phyloP scores from a whole-genome alignment of 2,329 filamentous ascomycete species.

The Trichoderma sp. region DNA sequence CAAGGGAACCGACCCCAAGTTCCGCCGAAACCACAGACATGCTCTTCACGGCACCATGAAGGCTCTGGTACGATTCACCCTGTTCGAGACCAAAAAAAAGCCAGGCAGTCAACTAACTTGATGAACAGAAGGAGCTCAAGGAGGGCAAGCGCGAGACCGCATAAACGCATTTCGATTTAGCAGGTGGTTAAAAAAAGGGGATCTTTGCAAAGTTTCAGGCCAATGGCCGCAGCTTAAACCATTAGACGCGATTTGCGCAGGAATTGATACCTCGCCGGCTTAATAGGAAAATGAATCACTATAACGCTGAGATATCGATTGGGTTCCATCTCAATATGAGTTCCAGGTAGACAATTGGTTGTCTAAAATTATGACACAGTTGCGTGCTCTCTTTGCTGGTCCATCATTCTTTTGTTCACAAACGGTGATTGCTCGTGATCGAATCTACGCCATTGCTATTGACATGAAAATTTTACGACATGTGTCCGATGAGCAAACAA shows the following conservation, averaged over 20 bases:
- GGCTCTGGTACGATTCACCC: slow-evolving; percentile 73
- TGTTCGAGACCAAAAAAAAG: background rate
- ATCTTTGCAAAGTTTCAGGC: slow-evolving; percentile 6
- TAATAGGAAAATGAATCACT: slow-evolving; percentile 17
- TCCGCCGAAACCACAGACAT: slow-evolving; percentile 99
- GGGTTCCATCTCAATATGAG: slow-evolving; percentile 12
- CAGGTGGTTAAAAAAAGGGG: background rate
- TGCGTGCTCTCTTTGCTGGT: background rate
- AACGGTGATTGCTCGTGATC: background rate
- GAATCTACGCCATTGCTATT: background rate
- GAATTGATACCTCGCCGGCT: slow-evolving; percentile 12
- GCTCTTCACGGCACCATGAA: slow-evolving; percentile 98
- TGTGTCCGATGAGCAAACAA: background rate
- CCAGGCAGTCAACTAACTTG: slow-evolving; percentile 31
- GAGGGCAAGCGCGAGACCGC: slow-evolving; percentile 91
- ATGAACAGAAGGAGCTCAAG: slow-evolving; percentile 85
- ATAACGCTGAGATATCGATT: slow-evolving; percentile 15
- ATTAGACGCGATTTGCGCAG: slow-evolving; percentile 16
- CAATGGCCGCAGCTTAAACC: slow-evolving; percentile 8
- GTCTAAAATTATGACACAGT: background rate
- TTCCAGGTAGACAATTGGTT: background rate
- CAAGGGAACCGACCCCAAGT: slow-evolving; percentile 99
- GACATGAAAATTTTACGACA: background rate
- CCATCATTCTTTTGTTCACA: background rate
- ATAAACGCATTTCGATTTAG: slow-evolving; percentile 43